These are phyloP conservation scores for Tolypocladium amazonense DNA, from an alignment of 2,329 filamentous ascomycete genomes.

Conservation along the genomic window DNA sequence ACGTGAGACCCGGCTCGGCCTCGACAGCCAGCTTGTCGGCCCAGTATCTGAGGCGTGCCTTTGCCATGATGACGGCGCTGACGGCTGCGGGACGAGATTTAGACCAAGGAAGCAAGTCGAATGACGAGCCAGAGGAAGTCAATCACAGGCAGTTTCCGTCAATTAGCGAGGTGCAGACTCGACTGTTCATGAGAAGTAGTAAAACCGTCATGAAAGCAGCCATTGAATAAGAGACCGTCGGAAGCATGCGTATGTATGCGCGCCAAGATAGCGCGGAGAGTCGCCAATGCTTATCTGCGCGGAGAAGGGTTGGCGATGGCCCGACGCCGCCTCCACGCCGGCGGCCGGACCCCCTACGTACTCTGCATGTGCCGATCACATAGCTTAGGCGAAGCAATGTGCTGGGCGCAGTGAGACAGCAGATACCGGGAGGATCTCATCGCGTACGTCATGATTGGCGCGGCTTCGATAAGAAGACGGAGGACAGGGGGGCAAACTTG, in stretches of 20 bases:
- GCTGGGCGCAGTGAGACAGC: background rate
- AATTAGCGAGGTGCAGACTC: background rate
- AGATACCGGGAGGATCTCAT: background rate
- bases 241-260: background rate
- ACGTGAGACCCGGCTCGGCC: slow-evolving; percentile 65
- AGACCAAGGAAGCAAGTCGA: background rate
- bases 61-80: slow-evolving; percentile 11
- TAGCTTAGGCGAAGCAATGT: background rate
- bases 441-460: background rate
- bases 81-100: background rate
- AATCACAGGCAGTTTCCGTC: background rate
- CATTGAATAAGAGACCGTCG: background rate
- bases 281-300: background rate
- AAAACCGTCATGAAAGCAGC: background rate
- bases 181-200: background rate
- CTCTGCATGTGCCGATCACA: background rate
- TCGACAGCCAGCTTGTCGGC: slow-evolving; percentile 59
- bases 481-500: background rate
- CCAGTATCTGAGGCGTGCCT: slow-evolving; percentile 29
- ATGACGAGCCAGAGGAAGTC: background rate
- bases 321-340: background rate
- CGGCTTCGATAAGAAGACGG: background rate
- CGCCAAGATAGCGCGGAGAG: background rate
- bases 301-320: background rate
- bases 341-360: background rate